Evolutionary conservation across 139 green algal genomes (phyloP).

Genomic region (Pseudopediastrum boryanum): DNA sequence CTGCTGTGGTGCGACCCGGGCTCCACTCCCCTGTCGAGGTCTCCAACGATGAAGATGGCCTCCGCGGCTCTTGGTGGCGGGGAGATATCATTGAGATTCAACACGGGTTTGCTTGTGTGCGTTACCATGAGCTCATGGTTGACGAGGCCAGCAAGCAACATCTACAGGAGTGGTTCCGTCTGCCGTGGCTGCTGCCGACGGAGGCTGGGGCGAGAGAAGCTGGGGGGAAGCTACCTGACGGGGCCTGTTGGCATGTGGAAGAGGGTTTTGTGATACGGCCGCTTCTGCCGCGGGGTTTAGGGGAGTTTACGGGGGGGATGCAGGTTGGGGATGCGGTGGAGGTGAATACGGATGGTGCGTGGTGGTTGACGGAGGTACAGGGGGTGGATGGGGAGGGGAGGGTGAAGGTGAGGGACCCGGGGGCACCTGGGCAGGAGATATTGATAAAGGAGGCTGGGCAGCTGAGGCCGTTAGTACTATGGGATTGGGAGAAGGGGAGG

Average conservation of each 20-base stretch:
- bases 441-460: neutral
- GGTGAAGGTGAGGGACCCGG: neutral
- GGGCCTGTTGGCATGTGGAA: neutral
- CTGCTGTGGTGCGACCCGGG: neutral
- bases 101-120: constrained; percentile 44
- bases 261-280: neutral
- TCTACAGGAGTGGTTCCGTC: constrained; percentile 59
- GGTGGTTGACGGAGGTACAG: constrained; percentile 29
- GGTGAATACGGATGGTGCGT: constrained; percentile 40
- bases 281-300: neutral
- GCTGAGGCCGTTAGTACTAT: neutral
- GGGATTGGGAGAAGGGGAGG: neutral
- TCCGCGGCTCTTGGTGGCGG: constrained; percentile 11
- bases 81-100: constrained; percentile 12
- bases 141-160: constrained; percentile 26
- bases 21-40: neutral
- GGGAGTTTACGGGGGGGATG: constrained; percentile 19
- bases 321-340: constrained; percentile 41
- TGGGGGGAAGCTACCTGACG: too few species aligned
- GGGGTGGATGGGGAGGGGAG: constrained; percentile 2
- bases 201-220: neutral
- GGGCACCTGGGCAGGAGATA: neutral
- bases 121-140: constrained; percentile 45
- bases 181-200: constrained; percentile 20
- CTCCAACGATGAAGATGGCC: too few species aligned